Percentiles rank a stretch among this genome's conserved stretches.
Evolutionary conservation across 2,329 filamentous ascomycete species (phyloP).

Genomic region (Fusarium nurragi): DNA sequence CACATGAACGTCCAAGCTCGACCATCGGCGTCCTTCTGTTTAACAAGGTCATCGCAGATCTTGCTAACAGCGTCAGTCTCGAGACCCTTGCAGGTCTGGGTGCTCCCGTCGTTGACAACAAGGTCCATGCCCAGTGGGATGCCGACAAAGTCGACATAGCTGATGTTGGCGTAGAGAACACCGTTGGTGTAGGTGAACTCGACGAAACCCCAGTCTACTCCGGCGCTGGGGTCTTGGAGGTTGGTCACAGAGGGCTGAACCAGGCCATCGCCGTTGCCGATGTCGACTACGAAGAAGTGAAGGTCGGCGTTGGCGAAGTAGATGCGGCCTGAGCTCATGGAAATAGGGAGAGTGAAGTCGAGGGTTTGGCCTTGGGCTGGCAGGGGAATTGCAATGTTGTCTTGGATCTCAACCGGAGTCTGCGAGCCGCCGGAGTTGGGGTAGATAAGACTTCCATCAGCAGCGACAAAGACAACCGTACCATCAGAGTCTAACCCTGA

Average conservation of each 20-base stretch:
- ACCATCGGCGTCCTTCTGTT: slow-evolving; percentile 52
- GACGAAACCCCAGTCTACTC: slow-evolving; percentile 60
- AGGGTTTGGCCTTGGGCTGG: slow-evolving; percentile 51
- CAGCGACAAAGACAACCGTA: slow-evolving; percentile 55
- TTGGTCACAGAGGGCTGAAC: slow-evolving; percentile 61
- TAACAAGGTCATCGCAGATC: slow-evolving; percentile 54
- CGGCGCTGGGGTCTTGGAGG: slow-evolving; percentile 54
- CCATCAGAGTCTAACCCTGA: slow-evolving; percentile 54
- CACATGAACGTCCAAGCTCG: slow-evolving; percentile 58
- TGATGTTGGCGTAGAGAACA: slow-evolving; percentile 59
- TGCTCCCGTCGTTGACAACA: slow-evolving; percentile 48
- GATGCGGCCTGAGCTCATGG: slow-evolving; percentile 54
- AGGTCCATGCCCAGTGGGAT: slow-evolving; percentile 62
- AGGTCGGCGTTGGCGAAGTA: slow-evolving; percentile 57
- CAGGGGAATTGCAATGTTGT: slow-evolving; percentile 57
- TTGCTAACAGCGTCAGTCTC: slow-evolving; percentile 46
- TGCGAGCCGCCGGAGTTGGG: slow-evolving; percentile 51
- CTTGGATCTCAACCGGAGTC: slow-evolving; percentile 49
- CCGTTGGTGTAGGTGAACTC: slow-evolving; percentile 57
- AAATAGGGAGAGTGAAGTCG: slow-evolving; percentile 52
- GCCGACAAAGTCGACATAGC: slow-evolving; percentile 62
- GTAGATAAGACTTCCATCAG: slow-evolving; percentile 54
- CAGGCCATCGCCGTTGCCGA: slow-evolving; percentile 48
- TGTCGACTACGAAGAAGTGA: slow-evolving; percentile 54
- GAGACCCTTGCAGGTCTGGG: slow-evolving; percentile 55